phyloP scores from a whole-genome alignment of 2,329 filamentous ascomycete genomes.

The Aspergillus fijiensis region DNA sequence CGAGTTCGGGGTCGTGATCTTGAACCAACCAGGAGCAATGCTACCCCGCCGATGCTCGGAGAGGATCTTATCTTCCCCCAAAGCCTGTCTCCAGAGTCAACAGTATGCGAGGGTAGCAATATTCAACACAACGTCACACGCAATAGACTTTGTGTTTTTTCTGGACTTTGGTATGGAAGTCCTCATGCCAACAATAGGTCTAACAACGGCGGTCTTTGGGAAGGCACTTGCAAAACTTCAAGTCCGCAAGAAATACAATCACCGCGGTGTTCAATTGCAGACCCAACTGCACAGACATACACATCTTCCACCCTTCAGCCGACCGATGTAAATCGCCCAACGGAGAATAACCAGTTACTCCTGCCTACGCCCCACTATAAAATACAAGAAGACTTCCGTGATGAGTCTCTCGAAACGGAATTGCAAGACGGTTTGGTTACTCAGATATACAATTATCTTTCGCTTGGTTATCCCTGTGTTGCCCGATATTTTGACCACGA shows the following conservation, averaged over 20 bases:
- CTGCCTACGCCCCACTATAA: not conserved
- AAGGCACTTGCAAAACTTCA: conserved; percentile 41
- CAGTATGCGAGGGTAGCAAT: conserved; percentile 78
- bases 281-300: conserved; percentile 18
- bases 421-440: conserved; percentile 85
- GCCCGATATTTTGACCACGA: conserved; percentile 82
- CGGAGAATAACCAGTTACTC: not conserved
- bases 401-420: conserved; percentile 59
- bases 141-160: conserved; percentile 52
- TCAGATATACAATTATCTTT: conserved; percentile 96
- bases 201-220: conserved; percentile 41
- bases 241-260: conserved; percentile 4
- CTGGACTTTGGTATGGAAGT: conserved; percentile 74
- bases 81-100: conserved; percentile 79
- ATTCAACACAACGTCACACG: conserved; percentile 52
- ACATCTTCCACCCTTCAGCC: not conserved
- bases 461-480: conserved; percentile 83
- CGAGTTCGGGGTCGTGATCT: conserved; percentile 33
- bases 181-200: conserved; percentile 50
- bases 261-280: not conserved
- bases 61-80: conserved; percentile 75
- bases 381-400: conserved; percentile 19
- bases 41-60: conserved; percentile 83
- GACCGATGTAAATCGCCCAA: not conserved
- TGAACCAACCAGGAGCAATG: conserved; percentile 58